Conservation (phyloP, 176 grass and related monocot species). For the Avena atlantica region DNA sequence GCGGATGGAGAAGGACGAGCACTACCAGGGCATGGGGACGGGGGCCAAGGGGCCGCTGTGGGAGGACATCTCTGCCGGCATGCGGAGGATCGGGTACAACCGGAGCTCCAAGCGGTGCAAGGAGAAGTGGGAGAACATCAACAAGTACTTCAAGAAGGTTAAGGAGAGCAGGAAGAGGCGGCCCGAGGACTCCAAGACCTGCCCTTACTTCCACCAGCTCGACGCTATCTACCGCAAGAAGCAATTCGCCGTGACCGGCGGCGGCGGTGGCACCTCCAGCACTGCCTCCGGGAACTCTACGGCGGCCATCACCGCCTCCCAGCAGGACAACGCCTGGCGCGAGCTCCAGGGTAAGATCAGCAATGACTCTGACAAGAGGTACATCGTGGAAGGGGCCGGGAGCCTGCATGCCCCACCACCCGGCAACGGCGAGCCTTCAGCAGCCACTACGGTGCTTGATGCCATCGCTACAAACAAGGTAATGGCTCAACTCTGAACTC, state of each 20-base stretch:
- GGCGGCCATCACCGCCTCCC: not conserved
- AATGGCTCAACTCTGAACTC: not conserved
- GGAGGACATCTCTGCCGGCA: conserved; percentile 85
- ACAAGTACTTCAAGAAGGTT: conserved; percentile 98
- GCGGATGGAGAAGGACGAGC: conserved; percentile 66
- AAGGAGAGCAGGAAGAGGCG: conserved; percentile 93
- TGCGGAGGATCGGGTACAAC: conserved; percentile 85
- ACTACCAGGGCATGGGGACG: conserved; percentile 59
- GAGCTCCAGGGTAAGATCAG: conserved; percentile 55
- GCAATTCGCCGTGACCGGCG: conserved; percentile 14
- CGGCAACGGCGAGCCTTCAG: not conserved
- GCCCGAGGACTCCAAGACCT: conserved; percentile 89
- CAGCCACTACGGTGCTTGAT: not conserved
- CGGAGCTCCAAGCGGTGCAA: conserved; percentile 89
- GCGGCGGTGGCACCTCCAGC: not conserved
- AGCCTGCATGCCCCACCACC: not conserved
- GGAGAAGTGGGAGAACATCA: conserved; percentile 99
- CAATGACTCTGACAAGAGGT: conserved; percentile 26
- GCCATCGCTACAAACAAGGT: conserved; percentile 4
- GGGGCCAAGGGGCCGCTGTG: conserved; percentile 77
- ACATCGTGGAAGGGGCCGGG: not conserved
- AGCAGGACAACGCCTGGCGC: conserved; percentile 20
- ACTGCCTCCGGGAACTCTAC: not conserved
- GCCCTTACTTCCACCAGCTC: conserved; percentile 90
- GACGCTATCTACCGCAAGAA: conserved; percentile 81